Conservation (phyloP, 768 basidiomycete genomes). For the Termitomyces sp. region DNA sequence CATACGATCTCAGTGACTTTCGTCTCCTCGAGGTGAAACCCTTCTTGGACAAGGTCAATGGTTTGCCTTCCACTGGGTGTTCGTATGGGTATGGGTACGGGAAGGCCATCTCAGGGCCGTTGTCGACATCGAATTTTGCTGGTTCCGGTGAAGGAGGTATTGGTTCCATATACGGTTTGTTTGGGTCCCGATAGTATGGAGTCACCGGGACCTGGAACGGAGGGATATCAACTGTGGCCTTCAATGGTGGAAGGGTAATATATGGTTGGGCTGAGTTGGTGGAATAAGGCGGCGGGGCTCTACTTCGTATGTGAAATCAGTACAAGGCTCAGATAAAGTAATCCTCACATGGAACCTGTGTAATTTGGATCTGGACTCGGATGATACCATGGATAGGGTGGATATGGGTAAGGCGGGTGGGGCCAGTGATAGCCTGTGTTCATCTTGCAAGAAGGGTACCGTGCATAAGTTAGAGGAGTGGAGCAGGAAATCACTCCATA, state of each 20-base stretch:
- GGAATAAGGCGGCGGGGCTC: constrained; percentile 1
- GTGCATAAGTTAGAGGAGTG: background rate
- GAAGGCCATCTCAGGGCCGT: background rate
- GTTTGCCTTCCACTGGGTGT: background rate
- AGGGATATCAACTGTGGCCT: background rate
- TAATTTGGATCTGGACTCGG: background rate
- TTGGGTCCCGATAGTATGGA: background rate
- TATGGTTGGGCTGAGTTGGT: background rate
- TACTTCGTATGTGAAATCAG: background rate
- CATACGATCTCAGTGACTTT: background rate
- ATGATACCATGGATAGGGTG: background rate
- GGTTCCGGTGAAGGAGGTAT: constrained; percentile 5
- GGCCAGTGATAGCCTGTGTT: background rate
- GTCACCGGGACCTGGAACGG: background rate
- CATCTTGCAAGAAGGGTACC: background rate
- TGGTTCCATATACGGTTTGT: background rate
- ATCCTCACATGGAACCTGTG: constrained; percentile 1
- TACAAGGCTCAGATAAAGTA: background rate
- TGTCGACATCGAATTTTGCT: background rate
- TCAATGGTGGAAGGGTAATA: background rate
- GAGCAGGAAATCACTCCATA: background rate
- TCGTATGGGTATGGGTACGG: background rate
- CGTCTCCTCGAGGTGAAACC: background rate
- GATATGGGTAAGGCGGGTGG: background rate
- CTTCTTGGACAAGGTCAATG: background rate